Evolutionary conservation across 352 stramenopile genomes (phyloP).

Genomic region (Globisporangium mamillatum): DNA sequence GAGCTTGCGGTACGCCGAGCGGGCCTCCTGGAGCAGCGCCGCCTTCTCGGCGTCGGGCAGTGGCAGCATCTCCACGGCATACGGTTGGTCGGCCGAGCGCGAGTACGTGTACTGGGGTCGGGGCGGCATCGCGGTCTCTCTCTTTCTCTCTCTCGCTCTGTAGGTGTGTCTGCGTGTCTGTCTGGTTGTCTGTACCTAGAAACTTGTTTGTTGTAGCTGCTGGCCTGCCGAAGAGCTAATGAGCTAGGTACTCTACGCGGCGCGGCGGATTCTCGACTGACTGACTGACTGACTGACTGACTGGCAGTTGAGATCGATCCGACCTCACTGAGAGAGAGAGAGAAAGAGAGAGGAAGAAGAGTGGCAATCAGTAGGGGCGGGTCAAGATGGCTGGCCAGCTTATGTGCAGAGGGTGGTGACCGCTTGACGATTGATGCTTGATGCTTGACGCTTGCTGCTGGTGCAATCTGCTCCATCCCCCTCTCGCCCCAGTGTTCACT

Average conservation of each 20-base stretch:
- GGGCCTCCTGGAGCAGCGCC: constrained; percentile 29
- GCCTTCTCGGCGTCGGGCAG: constrained; percentile 30
- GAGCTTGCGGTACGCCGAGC: constrained; percentile 30
- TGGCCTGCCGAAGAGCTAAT: not conserved
- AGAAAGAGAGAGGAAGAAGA: constrained; percentile 3
- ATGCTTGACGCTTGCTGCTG: not conserved
- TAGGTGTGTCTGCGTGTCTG: not conserved
- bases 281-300: not conserved
- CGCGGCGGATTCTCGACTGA: not conserved
- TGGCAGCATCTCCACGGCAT: constrained; percentile 43
- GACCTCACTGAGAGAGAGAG: not conserved
- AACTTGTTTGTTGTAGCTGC: not conserved
- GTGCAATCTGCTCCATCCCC: not conserved
- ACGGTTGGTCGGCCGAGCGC: constrained; percentile 43
- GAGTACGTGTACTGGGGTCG: constrained; percentile 43
- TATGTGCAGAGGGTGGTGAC: not conserved
- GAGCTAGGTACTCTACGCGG: not conserved
- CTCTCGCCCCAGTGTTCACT: not conserved
- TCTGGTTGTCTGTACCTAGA: not conserved
- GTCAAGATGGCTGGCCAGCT: not conserved
- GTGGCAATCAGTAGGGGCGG: constrained; percentile 1
- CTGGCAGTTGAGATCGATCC: not conserved
- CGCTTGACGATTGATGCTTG: not conserved
- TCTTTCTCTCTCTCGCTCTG: no score
- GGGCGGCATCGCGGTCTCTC: not conserved